A percentile compares a stretch with the other conserved stretches of the same genome.
Evolutionary conservation across 208 protist species (phyloP).

Genomic region (Wallacemonas rigidus): DNA sequence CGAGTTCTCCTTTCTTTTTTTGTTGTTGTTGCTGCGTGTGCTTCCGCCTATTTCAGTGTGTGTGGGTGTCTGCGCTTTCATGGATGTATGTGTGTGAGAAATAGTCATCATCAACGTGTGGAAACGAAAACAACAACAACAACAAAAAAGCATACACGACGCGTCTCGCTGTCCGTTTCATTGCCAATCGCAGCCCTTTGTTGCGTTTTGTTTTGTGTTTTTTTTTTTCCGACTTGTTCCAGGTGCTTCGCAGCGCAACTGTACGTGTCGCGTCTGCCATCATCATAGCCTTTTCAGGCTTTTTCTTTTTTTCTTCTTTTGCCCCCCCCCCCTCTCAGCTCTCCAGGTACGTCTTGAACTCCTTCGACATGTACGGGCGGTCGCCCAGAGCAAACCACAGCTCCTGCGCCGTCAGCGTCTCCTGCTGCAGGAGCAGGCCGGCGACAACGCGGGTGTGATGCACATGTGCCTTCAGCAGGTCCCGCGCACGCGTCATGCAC

Average conservation of each 20-base stretch:
- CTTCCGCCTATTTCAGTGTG: neutral
- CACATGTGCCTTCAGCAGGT: slow-evolving; percentile 60
- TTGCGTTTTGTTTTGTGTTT: neutral
- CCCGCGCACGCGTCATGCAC: slow-evolving; percentile 68
- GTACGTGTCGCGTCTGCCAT: neutral
- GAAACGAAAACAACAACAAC: too few species aligned
- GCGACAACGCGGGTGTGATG: slow-evolving; percentile 67
- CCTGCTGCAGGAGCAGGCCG: slow-evolving; percentile 76
- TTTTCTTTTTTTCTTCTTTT: slow-evolving; percentile 17
- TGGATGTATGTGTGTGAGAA: neutral
- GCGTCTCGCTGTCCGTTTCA: too few species aligned
- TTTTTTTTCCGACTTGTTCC: neutral
- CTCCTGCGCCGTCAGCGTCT: slow-evolving; percentile 84
- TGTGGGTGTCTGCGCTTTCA: neutral
- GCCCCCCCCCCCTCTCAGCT: slow-evolving; percentile 25
- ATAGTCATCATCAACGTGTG: neutral
- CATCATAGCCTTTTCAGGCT: neutral
- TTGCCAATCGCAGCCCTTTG: neutral
- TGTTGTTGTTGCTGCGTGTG: slow-evolving; percentile 15
- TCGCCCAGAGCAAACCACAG: slow-evolving; percentile 74
- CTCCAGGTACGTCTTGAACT: slow-evolving; percentile 80
- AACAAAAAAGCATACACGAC: too few species aligned
- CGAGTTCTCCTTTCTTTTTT: neutral
- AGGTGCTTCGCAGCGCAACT: neutral
- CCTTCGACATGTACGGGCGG: slow-evolving; percentile 71